Evolutionary conservation across 148 eudicot genomes (phyloP), one percentile per base, ranked within the genome.

Genomic region (Diospyros lotus): DNA sequence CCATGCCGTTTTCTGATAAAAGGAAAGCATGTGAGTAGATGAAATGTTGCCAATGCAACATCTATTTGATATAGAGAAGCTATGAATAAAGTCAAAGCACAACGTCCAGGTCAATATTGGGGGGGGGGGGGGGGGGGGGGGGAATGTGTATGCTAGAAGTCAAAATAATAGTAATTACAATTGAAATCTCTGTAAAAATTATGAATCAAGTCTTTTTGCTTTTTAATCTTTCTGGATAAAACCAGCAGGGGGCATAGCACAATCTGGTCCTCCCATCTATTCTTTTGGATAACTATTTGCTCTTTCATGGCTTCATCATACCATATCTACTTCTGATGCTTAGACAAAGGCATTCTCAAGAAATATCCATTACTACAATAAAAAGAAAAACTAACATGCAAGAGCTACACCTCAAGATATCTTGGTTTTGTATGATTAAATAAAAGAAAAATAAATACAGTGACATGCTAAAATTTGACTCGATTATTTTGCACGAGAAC

Each of bases 1-100:
- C 97, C 99, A 95, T 39, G 94, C 87, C 14, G 97, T 87, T 89
- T 82, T 90, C 99, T 95, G 89, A 52, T 28, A 71, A 28, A 77
- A 84, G 6, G 42, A 56, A 3, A 76, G 45, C 5, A 15, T 42
- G 12, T 41, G 9, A 10, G 52, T 45, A n/a, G 13, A 51, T 40
- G 46, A 75, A 11, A 66, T 28, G 28, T 28, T 28, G 3, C 3
- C 7, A n/a, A 38, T 2, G 51, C 7, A 15, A 38, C 9, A 18
- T 38, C 39, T 9, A 17, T 28, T n/a, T 39, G 9, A 38, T 3
- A 69, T 52, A 39, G n/a, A 53, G 9, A 0, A 11, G 45, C 10
- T 1, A 69, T 2, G 52, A 4, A 48, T 4, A 48, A 8, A 48
- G 6, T 4, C 52, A 48, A 48, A 48, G 8, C 52, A 48, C 8